Base-by-base conservation (phyloP, 2,329 filamentous ascomycete genomes). In the Aspergillus unguis region DNA sequence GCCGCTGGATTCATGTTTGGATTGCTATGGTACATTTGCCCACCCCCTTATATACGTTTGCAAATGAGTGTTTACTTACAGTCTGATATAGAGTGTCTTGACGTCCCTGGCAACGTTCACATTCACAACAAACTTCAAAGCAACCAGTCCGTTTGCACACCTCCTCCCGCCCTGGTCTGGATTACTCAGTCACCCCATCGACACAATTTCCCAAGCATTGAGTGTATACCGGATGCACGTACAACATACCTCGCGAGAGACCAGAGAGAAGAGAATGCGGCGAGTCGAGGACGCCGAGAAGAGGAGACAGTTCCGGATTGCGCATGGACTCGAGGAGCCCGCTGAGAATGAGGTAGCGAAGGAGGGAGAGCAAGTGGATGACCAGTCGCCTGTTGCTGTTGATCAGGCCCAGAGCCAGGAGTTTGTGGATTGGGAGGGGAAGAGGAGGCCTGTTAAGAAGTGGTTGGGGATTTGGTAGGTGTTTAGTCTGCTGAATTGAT, bases 211-310 rank as follows among this genome's bases (percentile, higher is more conserved):
- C 26, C 83, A 85, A 53, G 85, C 85, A 65, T 65, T 86, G 57
- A 80, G 89, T 53, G 88, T 96, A 52, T 83, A 92, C 65, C 79
- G 83, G 55, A 80, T 95, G 75, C 87, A 95, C 67, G 82, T 88
- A 60, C 81, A 85, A 62, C 86, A 92, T 70, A 82, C 83, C 59
- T 86, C 85, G 29, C 77, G 81, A 58, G 75, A 85, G 65, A 87
- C 87, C 28, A 78, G 81, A 48, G 88, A 92, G 71, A 84, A 85
- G 74, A 82, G 92, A 50, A 82, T 84, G 64, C 81, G 81, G 65
- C 85, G 85, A 60, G 80, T 90, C 51, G 90, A 96, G 61, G 94
- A 99, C 74, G 86, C 94, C 28, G 82, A 86, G 70, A 96, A 96
- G 83, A 82, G 92, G 64, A 83, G 83, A 56, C 85, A 88, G 71